Evolutionary conservation across 129 eudicot genomes (phyloP).

Genomic region (Oenanthe sinensis): DNA sequence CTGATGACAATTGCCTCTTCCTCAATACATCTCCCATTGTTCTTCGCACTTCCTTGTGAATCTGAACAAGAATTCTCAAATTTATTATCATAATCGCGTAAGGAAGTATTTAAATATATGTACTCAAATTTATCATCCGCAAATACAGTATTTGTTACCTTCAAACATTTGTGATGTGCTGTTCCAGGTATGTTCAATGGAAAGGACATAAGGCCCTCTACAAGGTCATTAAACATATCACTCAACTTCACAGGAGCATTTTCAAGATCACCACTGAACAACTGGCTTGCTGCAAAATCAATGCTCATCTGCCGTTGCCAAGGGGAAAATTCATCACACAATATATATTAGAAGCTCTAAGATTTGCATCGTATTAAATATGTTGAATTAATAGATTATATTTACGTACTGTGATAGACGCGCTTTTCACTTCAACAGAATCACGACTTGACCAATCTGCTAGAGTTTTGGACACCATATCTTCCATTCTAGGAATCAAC

Average conservation of each 20-base stretch:
- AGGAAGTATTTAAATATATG: neutral
- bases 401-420: constrained; percentile 30
- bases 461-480: constrained; percentile 22
- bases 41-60: constrained; percentile 32
- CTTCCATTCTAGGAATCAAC: constrained; percentile 39
- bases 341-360: neutral
- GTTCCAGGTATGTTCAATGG: constrained; percentile 58
- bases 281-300: constrained; percentile 34
- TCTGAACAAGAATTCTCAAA: constrained; percentile 15
- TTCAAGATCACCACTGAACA: constrained; percentile 45
- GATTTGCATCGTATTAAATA: neutral
- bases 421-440: constrained; percentile 40
- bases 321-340: neutral
- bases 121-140: neutral
- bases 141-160: constrained; percentile 23
- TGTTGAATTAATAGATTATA: neutral
- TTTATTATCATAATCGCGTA: neutral
- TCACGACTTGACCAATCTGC: constrained; percentile 38
- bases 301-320: constrained; percentile 26
- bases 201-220: constrained; percentile 46
- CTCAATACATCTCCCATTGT: constrained; percentile 33
- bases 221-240: constrained; percentile 38
- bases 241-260: constrained; percentile 34
- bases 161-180: constrained; percentile 40
- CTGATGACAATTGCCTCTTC: constrained; percentile 31